These are phyloP conservation scores for Zygoascus sp. DNA, from an alignment of 1,139 yeast species.

Conservation along the genomic window DNA sequence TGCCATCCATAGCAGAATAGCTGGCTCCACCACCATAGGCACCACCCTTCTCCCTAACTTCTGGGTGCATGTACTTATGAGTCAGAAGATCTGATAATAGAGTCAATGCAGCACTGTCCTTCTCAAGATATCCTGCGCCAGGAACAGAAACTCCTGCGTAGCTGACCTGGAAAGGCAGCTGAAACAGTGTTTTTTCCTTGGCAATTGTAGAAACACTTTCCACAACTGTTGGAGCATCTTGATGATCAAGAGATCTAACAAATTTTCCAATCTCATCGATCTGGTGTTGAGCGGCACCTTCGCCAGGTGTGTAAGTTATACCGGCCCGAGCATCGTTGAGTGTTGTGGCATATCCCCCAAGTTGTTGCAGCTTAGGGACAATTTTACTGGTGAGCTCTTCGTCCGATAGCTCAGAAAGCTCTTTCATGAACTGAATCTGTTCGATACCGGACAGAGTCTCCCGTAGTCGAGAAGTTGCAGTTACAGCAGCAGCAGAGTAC, in stretches of 20 bases:
- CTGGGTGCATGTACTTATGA: conserved; percentile 80
- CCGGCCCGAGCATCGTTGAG: conserved; percentile 24
- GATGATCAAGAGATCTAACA: conserved; percentile 3
- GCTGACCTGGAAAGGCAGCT: conserved; percentile 85
- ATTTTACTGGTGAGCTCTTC: conserved; percentile 49
- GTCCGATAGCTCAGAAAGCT: conserved; percentile 56
- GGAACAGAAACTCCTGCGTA: conserved; percentile 67
- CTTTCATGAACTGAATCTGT: conserved; percentile 67
- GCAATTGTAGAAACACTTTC: conserved; percentile 6
- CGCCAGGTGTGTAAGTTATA: conserved; percentile 25
- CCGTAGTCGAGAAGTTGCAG: conserved; percentile 54
- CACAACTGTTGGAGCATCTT: conserved; percentile 7
- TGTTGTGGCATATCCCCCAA: conserved; percentile 39
- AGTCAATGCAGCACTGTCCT: conserved; percentile 83
- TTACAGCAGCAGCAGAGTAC: conserved; percentile 60
- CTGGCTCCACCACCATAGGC: conserved; percentile 96
- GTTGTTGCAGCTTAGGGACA: conserved; percentile 58
- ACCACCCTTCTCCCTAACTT: conserved; percentile 92
- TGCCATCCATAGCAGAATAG: conserved; percentile 77
- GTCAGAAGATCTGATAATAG: conserved; percentile 76
- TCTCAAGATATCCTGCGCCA: conserved; percentile 64
- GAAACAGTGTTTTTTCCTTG: conserved; percentile 45
- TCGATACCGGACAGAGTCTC: conserved; percentile 69
- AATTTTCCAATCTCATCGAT: conserved; percentile 19
- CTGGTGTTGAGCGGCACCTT: conserved; percentile 17